Percentiles rank a stretch among this genome's conserved stretches.
Conservation (phyloP, 495 filamentous ascomycete species). For the Hypoxylon fragiforme region DNA sequence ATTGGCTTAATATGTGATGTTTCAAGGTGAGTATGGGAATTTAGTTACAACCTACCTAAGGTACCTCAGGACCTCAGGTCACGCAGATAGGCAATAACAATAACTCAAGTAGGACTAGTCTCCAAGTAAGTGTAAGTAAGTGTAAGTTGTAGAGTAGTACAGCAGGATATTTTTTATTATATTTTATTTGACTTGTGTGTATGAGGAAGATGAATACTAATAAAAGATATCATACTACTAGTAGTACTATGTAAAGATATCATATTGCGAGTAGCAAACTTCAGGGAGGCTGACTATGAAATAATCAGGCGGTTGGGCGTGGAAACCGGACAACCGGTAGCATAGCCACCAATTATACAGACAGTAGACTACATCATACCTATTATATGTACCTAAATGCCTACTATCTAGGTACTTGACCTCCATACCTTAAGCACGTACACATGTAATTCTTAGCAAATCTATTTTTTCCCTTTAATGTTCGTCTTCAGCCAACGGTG, state of each 20-base stretch:
- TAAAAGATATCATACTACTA: background rate
- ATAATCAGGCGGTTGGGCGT: conserved; percentile 24
- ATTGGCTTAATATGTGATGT: conserved; percentile 24
- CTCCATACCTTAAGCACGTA: background rate
- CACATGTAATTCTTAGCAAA: too few species aligned
- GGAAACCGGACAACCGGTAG: background rate
- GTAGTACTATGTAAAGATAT: background rate
- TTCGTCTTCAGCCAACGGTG: conserved; percentile 12
- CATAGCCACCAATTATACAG: conserved; percentile 14
- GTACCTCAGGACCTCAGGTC: too few species aligned
- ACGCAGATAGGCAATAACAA: too few species aligned
- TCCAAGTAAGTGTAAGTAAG: background rate
- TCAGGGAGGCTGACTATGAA: conserved; percentile 12
- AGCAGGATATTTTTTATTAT: background rate
- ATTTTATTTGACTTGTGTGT: background rate
- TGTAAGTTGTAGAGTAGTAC: background rate
- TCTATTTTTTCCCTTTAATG: conserved; percentile 17
- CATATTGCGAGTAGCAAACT: conserved; percentile 8
- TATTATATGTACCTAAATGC: too few species aligned
- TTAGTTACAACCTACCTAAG: too few species aligned
- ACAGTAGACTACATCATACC: too few species aligned
- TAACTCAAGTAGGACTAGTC: too few species aligned
- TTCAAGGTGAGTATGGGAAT: conserved; percentile 37
- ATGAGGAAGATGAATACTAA: background rate
- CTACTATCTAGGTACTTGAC: too few species aligned